These are phyloP conservation scores for Globisporangium irregulare DNA, from an alignment of 352 stramenopile genomes.

Conservation along the genomic window DNA sequence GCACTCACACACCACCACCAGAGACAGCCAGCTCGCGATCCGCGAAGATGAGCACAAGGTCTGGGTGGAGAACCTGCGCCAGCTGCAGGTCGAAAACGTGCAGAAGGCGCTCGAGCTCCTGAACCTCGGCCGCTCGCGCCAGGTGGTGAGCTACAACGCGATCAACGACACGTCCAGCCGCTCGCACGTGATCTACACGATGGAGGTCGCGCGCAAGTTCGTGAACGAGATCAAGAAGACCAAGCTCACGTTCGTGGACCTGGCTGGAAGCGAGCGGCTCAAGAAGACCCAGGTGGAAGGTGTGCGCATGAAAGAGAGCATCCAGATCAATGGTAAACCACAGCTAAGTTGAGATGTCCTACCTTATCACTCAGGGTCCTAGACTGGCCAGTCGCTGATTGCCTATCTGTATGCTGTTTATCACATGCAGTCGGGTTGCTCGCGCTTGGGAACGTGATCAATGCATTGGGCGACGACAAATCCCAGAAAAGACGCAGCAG, in stretches of 20 bases:
- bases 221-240: constrained; percentile 42
- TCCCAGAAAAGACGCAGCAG: constrained; percentile 23
- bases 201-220: constrained; percentile 44
- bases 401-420: not conserved
- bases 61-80: constrained; percentile 41
- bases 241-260: constrained; percentile 63
- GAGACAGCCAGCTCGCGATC: constrained; percentile 27
- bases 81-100: constrained; percentile 33
- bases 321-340: constrained; percentile 50
- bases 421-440: constrained; percentile 35
- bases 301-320: constrained; percentile 44
- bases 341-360: too few relatives aligned
- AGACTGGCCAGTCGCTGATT: not conserved
- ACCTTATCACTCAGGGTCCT: too few relatives aligned
- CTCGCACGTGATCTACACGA: constrained; percentile 59
- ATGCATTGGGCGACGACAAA: constrained; percentile 43
- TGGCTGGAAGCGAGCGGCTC: constrained; percentile 51
- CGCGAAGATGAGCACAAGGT: constrained; percentile 40
- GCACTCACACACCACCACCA: not conserved
- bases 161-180: constrained; percentile 62
- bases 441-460: constrained; percentile 57
- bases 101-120: constrained; percentile 43
- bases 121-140: constrained; percentile 35
- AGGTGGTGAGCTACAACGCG: constrained; percentile 40
- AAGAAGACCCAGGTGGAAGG: constrained; percentile 62